These are phyloP conservation scores for Incumbomyces lentus DNA, from an alignment of 2,329 filamentous ascomycete species.

Conservation along the genomic window DNA sequence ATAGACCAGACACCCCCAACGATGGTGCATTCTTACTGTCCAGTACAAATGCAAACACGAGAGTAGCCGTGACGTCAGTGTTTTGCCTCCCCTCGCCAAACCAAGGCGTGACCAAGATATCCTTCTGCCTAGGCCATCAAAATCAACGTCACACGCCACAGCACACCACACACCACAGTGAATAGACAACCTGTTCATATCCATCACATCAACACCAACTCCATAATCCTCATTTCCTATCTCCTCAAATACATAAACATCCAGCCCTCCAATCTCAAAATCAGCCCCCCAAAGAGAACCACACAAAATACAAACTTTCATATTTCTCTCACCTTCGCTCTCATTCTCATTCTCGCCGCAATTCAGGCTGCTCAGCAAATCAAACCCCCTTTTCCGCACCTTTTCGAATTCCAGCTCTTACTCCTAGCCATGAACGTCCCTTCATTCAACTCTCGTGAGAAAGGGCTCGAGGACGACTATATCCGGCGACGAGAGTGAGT, in stretches of 20 bases:
- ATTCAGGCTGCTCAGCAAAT: too few relatives aligned
- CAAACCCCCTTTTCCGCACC: not conserved
- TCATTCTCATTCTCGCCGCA: too few relatives aligned
- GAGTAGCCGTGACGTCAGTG: not conserved
- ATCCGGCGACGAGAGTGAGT: slow-evolving; percentile 19
- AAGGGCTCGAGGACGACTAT: slow-evolving; percentile 18
- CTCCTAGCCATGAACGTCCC: slow-evolving; percentile 18
- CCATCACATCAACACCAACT: not conserved
- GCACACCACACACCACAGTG: too few relatives aligned
- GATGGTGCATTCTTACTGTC: too few relatives aligned
- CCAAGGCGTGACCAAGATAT: not conserved
- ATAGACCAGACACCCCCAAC: too few relatives aligned
- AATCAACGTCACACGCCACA: not conserved
- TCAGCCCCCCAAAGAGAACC: too few relatives aligned
- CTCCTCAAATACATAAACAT: too few relatives aligned
- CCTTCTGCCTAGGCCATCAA: not conserved
- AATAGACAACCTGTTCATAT: too few relatives aligned
- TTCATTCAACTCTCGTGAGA: slow-evolving; percentile 18
- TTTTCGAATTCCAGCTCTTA: not conserved
- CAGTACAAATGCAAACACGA: too few relatives aligned
- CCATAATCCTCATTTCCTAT: not conserved
- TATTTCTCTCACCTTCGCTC: too few relatives aligned
- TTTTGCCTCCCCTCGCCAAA: not conserved
- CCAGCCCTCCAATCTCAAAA: too few relatives aligned
- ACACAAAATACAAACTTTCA: too few relatives aligned